These are phyloP conservation scores for Chalaropsis thielavioides DNA, from an alignment of 2,329 filamentous ascomycete species.

Conservation along the genomic window DNA sequence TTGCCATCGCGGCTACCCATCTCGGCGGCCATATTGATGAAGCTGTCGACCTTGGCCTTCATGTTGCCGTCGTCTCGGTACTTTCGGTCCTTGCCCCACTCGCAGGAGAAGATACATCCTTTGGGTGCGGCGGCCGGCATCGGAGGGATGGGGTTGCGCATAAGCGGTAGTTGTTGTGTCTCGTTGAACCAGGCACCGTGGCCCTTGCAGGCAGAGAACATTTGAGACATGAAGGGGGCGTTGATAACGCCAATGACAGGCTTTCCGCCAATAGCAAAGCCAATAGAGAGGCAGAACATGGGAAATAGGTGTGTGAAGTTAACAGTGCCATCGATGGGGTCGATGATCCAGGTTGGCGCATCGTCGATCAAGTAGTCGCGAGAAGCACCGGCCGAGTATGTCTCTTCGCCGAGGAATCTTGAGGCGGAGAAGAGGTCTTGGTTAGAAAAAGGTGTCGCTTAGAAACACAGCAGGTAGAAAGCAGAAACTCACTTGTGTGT, in stretches of 20 bases:
- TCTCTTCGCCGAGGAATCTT: slow-evolving; percentile 65
- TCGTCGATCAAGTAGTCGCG: slow-evolving; percentile 52
- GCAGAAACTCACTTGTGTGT: slow-evolving; percentile 42
- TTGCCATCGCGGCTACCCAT: slow-evolving; percentile 45
- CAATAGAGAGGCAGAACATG: slow-evolving; percentile 71
- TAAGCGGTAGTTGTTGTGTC: slow-evolving; percentile 46
- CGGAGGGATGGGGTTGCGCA: slow-evolving; percentile 46
- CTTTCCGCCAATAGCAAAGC: slow-evolving; percentile 43
- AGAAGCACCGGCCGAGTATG: slow-evolving; percentile 53
- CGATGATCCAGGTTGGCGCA: slow-evolving; percentile 58
- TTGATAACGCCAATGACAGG: slow-evolving; percentile 59
- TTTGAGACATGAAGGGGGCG: slow-evolving; percentile 53
- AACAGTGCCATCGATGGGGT: slow-evolving; percentile 66
- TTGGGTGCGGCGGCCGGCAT: slow-evolving; percentile 50
- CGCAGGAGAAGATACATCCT: slow-evolving; percentile 58
- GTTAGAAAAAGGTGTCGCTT: not conserved
- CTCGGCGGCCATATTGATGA: slow-evolving; percentile 61
- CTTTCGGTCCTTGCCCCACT: slow-evolving; percentile 65
- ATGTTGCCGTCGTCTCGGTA: slow-evolving; percentile 54
- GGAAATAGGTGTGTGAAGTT: slow-evolving; percentile 71
- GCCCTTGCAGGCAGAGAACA: slow-evolving; percentile 53
- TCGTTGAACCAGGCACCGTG: slow-evolving; percentile 57
- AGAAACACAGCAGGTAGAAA: not conserved
- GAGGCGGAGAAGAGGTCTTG: not conserved
- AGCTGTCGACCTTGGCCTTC: slow-evolving; percentile 57